Base-by-base conservation (phyloP, 257 asterid species). In the Nicotiana attenuata region DNA sequence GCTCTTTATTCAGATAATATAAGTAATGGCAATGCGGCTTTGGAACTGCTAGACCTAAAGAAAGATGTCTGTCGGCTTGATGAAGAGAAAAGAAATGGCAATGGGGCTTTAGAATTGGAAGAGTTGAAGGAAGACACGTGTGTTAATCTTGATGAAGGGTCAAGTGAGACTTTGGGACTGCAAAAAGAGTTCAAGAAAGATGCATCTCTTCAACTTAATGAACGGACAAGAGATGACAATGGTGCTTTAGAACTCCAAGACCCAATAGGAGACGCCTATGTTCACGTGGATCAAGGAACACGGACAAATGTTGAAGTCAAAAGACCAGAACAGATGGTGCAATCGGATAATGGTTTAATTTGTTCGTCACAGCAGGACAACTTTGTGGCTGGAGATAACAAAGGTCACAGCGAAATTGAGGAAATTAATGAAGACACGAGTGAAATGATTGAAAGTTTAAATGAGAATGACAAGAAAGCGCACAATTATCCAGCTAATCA, bases 1-100 rank as follows among this genome's bases (percentile, higher is more conserved):
- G 88, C 92, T 73, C 94, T 94, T 80, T 90, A 85, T 85, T 84
- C 91, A 29, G 83, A 87, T 50, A 78, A 82, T 50, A 64, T 33
- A 41, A 13, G 79, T 16, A 8, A 17, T 31, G 78, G 59, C 7
- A 56, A 76, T 11, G 35, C 41, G 64, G 57, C 85, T 60, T 86
- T 78, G 15, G 68, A 84, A 81, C 85, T 38, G 31, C 87, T 82
- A 31, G 68, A 76, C 13, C 78, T 29, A 79, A 69, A 82, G 50
- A 77, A 38, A 20, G 86, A 26, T 56, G 68, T 76, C 71, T 20
- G 78, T 65, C 16, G n/a, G 77, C 85, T 65, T 52, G 86, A 85
- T 65, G 88, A 87, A 67, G 84, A 64, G 63, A 50, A 16, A 15
- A 24, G 47, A 26, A 68, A 57, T 19, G 55, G 45, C 59, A 63